Conservation (phyloP, 2,329 filamentous ascomycete genomes). For the Chaetomium sp. region DNA sequence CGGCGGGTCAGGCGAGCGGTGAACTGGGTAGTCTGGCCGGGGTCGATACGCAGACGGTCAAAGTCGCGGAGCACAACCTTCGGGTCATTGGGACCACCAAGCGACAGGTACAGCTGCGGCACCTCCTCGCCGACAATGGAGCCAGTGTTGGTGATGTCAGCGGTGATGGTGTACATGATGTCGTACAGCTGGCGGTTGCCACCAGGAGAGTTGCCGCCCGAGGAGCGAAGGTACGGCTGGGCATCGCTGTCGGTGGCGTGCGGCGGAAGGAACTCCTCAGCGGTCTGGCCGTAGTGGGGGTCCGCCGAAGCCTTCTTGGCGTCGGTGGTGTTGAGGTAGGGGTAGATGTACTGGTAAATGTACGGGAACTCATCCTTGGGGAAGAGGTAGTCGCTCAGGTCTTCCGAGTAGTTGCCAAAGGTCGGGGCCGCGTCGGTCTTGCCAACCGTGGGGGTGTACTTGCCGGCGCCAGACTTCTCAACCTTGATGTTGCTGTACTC, state of each 20-base stretch:
- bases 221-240: slow-evolving; percentile 47
- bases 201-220: slow-evolving; percentile 45
- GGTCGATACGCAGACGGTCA: slow-evolving; percentile 64
- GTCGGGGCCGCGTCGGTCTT: slow-evolving; percentile 56
- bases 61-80: slow-evolving; percentile 67
- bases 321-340: slow-evolving; percentile 60
- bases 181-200: slow-evolving; percentile 63
- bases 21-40: slow-evolving; percentile 64
- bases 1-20: slow-evolving; percentile 64
- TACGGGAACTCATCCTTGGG: slow-evolving; percentile 48
- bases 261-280: slow-evolving; percentile 54
- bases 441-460: slow-evolving; percentile 56
- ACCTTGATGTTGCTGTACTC: slow-evolving; percentile 63
- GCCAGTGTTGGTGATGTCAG: slow-evolving; percentile 67
- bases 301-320: slow-evolving; percentile 49
- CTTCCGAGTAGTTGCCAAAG: slow-evolving; percentile 57
- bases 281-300: slow-evolving; percentile 52
- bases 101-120: slow-evolving; percentile 70
- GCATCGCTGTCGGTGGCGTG: slow-evolving; percentile 48
- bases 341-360: slow-evolving; percentile 58
- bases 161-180: slow-evolving; percentile 59
- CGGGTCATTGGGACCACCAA: slow-evolving; percentile 71
- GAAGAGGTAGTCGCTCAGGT: slow-evolving; percentile 61
- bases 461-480: slow-evolving; percentile 39
- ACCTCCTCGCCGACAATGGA: slow-evolving; percentile 60